A percentile compares a stretch with the other conserved stretches of the same genome.
phyloP scores from a whole-genome alignment of 2,329 filamentous ascomycete species.

The Fusarium pseudonygamai region DNA sequence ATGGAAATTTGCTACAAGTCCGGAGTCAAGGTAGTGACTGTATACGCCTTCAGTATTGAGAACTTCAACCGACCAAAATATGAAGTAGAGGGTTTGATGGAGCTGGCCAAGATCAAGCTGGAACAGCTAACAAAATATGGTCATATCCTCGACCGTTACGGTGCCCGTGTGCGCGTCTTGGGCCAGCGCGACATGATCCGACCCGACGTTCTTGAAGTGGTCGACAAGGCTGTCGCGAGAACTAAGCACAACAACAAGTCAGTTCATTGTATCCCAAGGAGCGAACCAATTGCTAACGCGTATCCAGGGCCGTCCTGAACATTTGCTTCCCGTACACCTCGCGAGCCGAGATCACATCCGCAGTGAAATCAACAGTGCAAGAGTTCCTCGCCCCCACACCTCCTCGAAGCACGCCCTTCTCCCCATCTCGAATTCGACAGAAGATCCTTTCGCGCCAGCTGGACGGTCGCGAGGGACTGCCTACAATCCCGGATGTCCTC shows the following conservation, averaged over 20 bases:
- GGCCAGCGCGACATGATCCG: constrained; percentile 86
- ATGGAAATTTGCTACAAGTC: constrained; percentile 98
- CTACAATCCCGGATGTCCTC: constrained; percentile 61
- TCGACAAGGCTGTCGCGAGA: constrained; percentile 85
- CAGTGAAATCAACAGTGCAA: constrained; percentile 86
- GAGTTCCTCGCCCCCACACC: constrained; percentile 82
- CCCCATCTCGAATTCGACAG: constrained; percentile 85
- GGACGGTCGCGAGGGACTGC: constrained; percentile 57
- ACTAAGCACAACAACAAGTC: constrained; percentile 88
- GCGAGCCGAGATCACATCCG: constrained; percentile 91
- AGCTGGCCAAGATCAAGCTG: constrained; percentile 95
- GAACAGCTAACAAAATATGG: constrained; percentile 92
- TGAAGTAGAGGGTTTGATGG: constrained; percentile 96
- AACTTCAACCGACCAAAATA: constrained; percentile 98
- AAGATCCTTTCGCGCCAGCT: constrained; percentile 79
- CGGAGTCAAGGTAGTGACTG: constrained; percentile 94
- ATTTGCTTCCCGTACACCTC: constrained; percentile 99
- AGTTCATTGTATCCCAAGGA: constrained; percentile 28
- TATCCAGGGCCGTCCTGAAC: constrained; percentile 71
- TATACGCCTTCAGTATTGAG: constrained; percentile 98
- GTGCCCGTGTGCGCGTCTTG: constrained; percentile 84
- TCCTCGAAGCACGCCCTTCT: constrained; percentile 77
- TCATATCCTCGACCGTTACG: constrained; percentile 91
- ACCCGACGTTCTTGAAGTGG: constrained; percentile 86
- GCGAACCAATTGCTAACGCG: constrained; percentile 15